Evolutionary conservation across 2,329 filamentous ascomycete species (phyloP).

Genomic region (Fusarium gaditjirri): DNA sequence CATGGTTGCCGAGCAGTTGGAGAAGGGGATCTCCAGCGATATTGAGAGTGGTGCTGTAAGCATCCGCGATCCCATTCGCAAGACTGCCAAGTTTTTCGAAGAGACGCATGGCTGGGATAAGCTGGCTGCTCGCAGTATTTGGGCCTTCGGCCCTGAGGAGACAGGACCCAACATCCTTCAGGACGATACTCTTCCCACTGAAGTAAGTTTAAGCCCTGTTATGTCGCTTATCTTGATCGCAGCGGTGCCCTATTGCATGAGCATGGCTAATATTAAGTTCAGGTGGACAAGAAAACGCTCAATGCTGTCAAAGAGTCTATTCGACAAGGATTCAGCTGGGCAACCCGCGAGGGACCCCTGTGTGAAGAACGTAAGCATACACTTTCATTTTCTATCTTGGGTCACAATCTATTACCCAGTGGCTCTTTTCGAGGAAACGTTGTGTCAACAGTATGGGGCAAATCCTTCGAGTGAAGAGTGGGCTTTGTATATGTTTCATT

Average conservation of each 20-base stretch:
- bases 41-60: constrained; percentile 91
- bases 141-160: constrained; percentile 98
- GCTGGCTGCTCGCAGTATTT: constrained; percentile 92
- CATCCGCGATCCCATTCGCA: constrained; percentile 91
- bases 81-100: constrained; percentile 96
- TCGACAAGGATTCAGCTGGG: constrained; percentile 97
- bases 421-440: constrained; percentile 5
- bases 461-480: constrained; percentile 36
- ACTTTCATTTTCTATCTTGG: constrained; percentile 4
- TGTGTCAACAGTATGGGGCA: constrained; percentile 10
- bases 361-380: constrained; percentile 90
- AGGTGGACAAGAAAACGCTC: constrained; percentile 92
- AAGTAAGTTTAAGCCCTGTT: constrained; percentile 61
- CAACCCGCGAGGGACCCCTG: constrained; percentile 90
- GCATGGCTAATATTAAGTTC: constrained; percentile 18
- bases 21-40: constrained; percentile 93
- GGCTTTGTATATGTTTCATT: constrained; percentile 14
- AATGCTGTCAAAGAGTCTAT: constrained; percentile 91
- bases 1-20: constrained; percentile 96
- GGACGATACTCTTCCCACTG: constrained; percentile 93
- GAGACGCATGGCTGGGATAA: constrained; percentile 98
- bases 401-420: constrained; percentile 7
- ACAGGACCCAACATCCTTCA: constrained; percentile 94
- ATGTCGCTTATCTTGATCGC: background rate
- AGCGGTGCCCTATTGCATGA: constrained; percentile 8